Conservation (phyloP, 1,139 yeast genomes). For the Debaryomycetaceae sp. region DNA sequence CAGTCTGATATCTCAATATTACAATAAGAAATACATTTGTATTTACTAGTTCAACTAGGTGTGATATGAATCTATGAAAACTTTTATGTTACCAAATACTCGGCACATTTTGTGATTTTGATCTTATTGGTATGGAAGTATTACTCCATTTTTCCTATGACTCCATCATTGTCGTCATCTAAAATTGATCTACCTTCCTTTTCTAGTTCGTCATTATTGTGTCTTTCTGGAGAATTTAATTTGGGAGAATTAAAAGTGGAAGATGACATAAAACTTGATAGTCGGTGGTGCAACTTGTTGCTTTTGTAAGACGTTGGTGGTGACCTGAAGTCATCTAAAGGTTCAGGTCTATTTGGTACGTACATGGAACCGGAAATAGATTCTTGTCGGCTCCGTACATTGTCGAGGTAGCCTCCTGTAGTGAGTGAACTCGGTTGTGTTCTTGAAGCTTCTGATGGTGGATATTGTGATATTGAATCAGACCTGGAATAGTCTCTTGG, state of each 20-base stretch:
- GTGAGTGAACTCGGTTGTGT: conserved; percentile 6
- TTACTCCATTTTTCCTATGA: conserved; percentile 22
- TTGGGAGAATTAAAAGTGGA: conserved; percentile 1
- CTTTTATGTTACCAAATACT: conserved; percentile 1
- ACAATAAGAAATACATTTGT: neutral
- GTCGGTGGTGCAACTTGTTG: conserved; percentile 1
- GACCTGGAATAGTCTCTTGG: conserved; percentile 7
- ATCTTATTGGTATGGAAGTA: neutral
- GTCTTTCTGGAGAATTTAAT: neutral
- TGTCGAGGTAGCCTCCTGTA: conserved; percentile 13
- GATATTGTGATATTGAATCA: conserved; percentile 12
- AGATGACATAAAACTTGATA: conserved; percentile 1
- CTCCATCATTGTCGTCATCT: conserved; percentile 15
- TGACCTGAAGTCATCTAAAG: conserved; percentile 4
- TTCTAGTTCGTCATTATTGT: conserved; percentile 2
- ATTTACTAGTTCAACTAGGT: conserved; percentile 1
- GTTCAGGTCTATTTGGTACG: neutral
- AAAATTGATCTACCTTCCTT: conserved; percentile 4
- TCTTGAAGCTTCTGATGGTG: conserved; percentile 7
- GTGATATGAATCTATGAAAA: neutral
- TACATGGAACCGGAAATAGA: conserved; percentile 2
- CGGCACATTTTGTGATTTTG: neutral
- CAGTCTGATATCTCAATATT: neutral
- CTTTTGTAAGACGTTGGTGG: conserved; percentile 7
- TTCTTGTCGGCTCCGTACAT: neutral